phyloP scores from a whole-genome alignment of 2,329 filamentous ascomycete genomes.

The Aspergillus brunneoviolaceus region DNA sequence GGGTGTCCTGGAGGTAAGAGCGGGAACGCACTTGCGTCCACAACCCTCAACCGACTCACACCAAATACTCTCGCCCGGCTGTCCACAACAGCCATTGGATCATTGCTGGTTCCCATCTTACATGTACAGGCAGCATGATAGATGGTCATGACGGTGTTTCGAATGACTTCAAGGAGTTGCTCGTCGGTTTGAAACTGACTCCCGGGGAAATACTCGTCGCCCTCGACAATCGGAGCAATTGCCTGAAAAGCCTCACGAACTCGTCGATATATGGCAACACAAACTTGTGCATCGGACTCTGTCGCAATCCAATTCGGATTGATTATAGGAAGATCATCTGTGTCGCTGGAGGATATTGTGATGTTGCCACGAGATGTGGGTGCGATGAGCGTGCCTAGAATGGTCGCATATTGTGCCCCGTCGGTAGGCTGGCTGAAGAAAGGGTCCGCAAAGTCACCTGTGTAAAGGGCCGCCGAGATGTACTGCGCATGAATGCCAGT shows the following conservation, averaged over 20 bases:
- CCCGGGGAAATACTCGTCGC: slow-evolving; percentile 42
- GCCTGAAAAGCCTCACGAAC: slow-evolving; percentile 39
- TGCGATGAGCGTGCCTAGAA: slow-evolving; percentile 28
- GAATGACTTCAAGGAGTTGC: slow-evolving; percentile 42
- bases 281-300: slow-evolving; percentile 47
- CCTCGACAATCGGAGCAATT: slow-evolving; percentile 32
- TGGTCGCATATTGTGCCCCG: slow-evolving; percentile 29
- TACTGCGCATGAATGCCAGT: slow-evolving; percentile 20
- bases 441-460: slow-evolving; percentile 30
- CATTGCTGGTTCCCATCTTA: slow-evolving; percentile 31
- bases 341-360: slow-evolving; percentile 36
- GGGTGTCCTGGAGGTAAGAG: slow-evolving; percentile 44
- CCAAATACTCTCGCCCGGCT: slow-evolving; percentile 32
- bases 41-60: slow-evolving; percentile 33
- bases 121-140: slow-evolving; percentile 34
- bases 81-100: slow-evolving; percentile 36
- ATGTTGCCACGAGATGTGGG: slow-evolving; percentile 50
- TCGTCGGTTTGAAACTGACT: slow-evolving; percentile 40
- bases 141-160: slow-evolving; percentile 30
- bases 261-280: slow-evolving; percentile 46
- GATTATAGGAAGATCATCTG: slow-evolving; percentile 42
- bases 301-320: slow-evolving; percentile 50
- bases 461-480: slow-evolving; percentile 26
- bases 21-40: slow-evolving; percentile 41
- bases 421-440: slow-evolving; percentile 22